These are phyloP conservation scores for Lithospermum erythrorhizon DNA, from an alignment of 257 asterid species.

Conservation along the genomic window DNA sequence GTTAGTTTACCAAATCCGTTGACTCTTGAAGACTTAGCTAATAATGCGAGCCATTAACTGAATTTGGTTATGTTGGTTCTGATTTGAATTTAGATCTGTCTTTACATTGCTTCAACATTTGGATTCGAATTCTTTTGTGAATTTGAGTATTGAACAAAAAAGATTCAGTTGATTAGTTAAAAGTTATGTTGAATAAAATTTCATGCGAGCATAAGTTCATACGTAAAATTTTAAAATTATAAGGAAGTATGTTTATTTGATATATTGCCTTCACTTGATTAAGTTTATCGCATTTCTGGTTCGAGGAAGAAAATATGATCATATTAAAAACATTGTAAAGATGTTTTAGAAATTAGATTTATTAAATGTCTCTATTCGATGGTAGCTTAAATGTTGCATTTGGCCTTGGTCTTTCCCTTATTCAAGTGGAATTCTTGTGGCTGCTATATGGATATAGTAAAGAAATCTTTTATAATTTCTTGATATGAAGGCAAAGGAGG, in stretches of 20 bases:
- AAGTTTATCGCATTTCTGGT: too few species aligned
- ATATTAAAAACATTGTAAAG: too few species aligned
- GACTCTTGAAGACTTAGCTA: not conserved
- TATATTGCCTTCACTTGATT: too few species aligned
- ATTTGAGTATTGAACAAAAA: not conserved
- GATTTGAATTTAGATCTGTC: too few species aligned
- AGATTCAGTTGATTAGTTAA: not conserved
- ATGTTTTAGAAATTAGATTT: too few species aligned
- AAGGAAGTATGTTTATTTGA: too few species aligned
- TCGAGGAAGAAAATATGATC: too few species aligned
- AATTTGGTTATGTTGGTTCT: too few species aligned
- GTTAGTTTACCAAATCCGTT: not conserved
- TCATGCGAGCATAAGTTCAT: not conserved
- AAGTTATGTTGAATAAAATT: not conserved
- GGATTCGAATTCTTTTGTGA: not conserved
- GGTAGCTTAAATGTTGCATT: not conserved
- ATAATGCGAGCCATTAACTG: too few species aligned
- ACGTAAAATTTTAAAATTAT: too few species aligned
- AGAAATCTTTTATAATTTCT: slow-evolving; percentile 20
- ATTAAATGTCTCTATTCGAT: not conserved
- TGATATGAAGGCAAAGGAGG: slow-evolving; percentile 52
- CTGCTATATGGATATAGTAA: slow-evolving; percentile 5
- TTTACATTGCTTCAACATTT: too few species aligned
- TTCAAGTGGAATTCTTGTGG: slow-evolving; percentile 7
- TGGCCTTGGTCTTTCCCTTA: slow-evolving; percentile 7